Evolutionary conservation across 345 rosid species (phyloP), one percentile per base, ranked within the genome.

Genomic region (Excoecaria agallocha): DNA sequence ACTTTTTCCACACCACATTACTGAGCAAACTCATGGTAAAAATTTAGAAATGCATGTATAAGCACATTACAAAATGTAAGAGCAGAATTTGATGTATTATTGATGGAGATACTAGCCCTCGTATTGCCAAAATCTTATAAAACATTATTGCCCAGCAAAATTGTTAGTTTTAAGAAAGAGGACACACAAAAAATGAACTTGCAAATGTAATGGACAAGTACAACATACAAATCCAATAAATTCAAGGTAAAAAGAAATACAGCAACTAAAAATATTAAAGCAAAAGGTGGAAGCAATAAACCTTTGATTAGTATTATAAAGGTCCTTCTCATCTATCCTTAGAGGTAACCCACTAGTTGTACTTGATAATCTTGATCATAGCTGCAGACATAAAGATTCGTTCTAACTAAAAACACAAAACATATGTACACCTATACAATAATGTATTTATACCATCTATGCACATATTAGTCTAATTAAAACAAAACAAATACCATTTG

Each of bases 331-430:
- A 8, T 86, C 79, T 37, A 82, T 20, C 75, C 79, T 86, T 6
- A 71, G 56, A 71, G 86, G 79, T 25, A 82, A 65, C 5, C 85
- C 86, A 74, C 61, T 22, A 76, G 68, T 65, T 74, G 70, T 83
- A 78, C 86, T 84, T 2, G 89, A 84, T 71, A 87, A 72, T 83
- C 91, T 93, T 92, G 89, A 25, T 80, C 39, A 70, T 39, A 71
- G 57, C 61, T 43, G 50, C 25, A 56, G 37, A 67, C 8, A 50
- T 3, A 24, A 30, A 35, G 7, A 30, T 0, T 49, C 12, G 1
- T 8, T 7, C 24, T 15, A 68, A 4, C 41, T 25, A 35, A 19
- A 25, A 30, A 25, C 19, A 50, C 59, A 16, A 19, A 39, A 39
- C 12, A 38, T 10, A 17, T 3, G 19, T 20, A 39, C 41, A 16